Conservation (phyloP, 331 rosid species). For the Rhamnella rubrinervis region DNA sequence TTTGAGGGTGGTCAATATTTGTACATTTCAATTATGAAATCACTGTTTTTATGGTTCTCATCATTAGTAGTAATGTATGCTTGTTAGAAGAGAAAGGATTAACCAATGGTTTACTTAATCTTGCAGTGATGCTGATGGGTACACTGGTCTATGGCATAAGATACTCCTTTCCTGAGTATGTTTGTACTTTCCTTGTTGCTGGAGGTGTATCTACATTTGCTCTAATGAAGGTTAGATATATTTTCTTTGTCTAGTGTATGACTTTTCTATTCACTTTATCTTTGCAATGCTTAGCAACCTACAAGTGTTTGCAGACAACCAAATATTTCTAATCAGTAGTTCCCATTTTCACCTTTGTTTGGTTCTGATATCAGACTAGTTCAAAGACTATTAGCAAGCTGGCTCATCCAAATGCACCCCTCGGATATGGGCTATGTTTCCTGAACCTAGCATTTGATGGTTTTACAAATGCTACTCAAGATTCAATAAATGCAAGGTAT, state of each 20-base stretch:
- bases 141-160: conserved; percentile 76
- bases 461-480: conserved; percentile 99
- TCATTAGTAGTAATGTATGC: not conserved
- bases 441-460: conserved; percentile 98
- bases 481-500: conserved; percentile 82
- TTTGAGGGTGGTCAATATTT: no score
- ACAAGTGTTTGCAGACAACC: conserved; percentile 1
- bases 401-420: conserved; percentile 93
- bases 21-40: not conserved
- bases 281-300: not conserved
- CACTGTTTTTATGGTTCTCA: not conserved
- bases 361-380: conserved; percentile 65
- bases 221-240: conserved; percentile 73
- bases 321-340: not conserved
- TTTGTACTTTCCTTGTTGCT: conserved; percentile 92
- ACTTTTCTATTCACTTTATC: not conserved
- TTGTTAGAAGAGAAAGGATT: not conserved
- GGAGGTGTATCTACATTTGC: conserved; percentile 99
- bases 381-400: conserved; percentile 86
- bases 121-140: conserved; percentile 98
- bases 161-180: conserved; percentile 83
- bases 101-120: not conserved
- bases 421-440: conserved; percentile 93
- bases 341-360: conserved; percentile 4
- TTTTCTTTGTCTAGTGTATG: not conserved